Conservation (phyloP, 176 grass and related monocot species). For the Poa pratensis region DNA sequence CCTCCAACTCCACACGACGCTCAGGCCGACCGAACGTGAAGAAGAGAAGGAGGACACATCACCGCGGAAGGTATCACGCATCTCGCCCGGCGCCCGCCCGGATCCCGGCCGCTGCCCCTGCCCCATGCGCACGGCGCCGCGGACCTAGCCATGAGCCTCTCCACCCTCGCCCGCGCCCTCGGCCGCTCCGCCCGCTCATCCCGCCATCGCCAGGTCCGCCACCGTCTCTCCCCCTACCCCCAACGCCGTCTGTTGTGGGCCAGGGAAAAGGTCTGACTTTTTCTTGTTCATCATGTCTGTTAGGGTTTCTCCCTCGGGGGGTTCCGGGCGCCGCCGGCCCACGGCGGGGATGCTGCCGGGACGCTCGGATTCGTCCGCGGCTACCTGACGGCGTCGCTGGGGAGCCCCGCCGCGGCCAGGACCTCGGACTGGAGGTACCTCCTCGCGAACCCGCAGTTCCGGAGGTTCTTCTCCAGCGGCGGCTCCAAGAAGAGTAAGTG, state of each 20-base stretch:
- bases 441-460: conserved; percentile 74
- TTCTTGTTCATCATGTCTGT: background rate
- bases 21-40: background rate
- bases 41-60: background rate
- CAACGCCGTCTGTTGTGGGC: background rate
- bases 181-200: conserved; percentile 66
- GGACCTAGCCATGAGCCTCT: conserved; percentile 59
- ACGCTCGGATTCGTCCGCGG: conserved; percentile 55
- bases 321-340: conserved; percentile 35
- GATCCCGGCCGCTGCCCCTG: conserved; percentile 31
- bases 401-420: conserved; percentile 47
- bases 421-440: conserved; percentile 66
- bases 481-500: conserved; percentile 85
- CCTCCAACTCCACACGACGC: background rate
- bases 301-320: conserved; percentile 67
- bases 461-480: conserved; percentile 71
- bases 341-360: conserved; percentile 24
- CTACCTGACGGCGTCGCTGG: conserved; percentile 65
- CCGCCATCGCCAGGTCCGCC: conserved; percentile 52
- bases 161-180: conserved; percentile 70
- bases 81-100: background rate
- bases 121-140: conserved; percentile 37
- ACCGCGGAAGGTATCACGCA: conserved; percentile 5
- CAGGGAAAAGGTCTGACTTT: conserved; percentile 29
- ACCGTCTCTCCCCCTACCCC: background rate